A percentile compares a stretch with the other conserved stretches of the same genome.
Evolutionary conservation across 441 rosid species (phyloP).

Genomic region (Gossypium schwendimanii): DNA sequence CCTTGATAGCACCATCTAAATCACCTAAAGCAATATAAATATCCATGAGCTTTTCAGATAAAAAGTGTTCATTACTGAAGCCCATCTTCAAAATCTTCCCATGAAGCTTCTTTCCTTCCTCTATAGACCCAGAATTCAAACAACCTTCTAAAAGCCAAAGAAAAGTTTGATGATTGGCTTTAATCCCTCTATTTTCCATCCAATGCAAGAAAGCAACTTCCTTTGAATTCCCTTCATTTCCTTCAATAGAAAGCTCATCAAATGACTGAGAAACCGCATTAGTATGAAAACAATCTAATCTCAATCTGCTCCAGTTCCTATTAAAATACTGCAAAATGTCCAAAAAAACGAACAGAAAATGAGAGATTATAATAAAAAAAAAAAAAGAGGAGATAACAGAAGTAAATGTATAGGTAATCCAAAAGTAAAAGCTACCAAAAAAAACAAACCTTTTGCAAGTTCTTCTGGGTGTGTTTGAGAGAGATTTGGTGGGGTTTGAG

Average conservation of each 20-base stretch:
- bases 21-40: constrained; percentile 36
- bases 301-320: constrained; percentile 25
- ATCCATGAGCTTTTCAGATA: constrained; percentile 46
- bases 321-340: constrained; percentile 27
- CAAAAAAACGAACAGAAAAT: not conserved
- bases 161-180: constrained; percentile 44
- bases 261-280: constrained; percentile 23
- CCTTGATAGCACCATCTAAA: constrained; percentile 35
- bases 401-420: not conserved
- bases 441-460: constrained; percentile 19
- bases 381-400: not conserved
- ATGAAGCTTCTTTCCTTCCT: constrained; percentile 49
- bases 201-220: constrained; percentile 26
- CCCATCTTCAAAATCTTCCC: constrained; percentile 54
- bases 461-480: constrained; percentile 15
- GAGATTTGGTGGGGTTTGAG: constrained; percentile 13
- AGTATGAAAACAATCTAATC: constrained; percentile 20
- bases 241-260: constrained; percentile 29
- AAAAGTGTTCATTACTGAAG: constrained; percentile 29
- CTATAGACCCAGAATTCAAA: constrained; percentile 38
- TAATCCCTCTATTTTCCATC: constrained; percentile 42
- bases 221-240: constrained; percentile 22
- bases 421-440: not conserved
- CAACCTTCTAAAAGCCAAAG: constrained; percentile 52
- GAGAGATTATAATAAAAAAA: not conserved